phyloP scores from a whole-genome alignment of 768 basidiomycete genomes.

The Hypholoma sublateritium region DNA sequence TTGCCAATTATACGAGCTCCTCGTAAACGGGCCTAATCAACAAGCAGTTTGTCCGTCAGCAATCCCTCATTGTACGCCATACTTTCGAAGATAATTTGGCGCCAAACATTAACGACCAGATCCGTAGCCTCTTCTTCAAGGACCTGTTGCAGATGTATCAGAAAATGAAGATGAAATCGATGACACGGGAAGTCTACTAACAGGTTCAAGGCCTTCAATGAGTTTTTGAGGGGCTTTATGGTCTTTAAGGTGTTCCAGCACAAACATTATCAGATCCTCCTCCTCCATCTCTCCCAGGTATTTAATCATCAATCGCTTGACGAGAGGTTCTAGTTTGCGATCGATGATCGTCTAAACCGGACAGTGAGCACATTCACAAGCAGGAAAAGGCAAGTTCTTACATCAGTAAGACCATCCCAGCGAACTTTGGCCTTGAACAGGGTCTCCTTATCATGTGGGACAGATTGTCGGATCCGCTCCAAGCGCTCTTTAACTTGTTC shows the following conservation, averaged over 20 bases:
- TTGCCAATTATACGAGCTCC: slow-evolving; percentile 20
- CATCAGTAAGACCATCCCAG: slow-evolving; percentile 91
- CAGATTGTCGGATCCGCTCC: slow-evolving; percentile 71
- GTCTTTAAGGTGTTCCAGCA: slow-evolving; percentile 89
- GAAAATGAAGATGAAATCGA: background rate
- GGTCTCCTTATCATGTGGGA: slow-evolving; percentile 76
- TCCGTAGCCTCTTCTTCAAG: slow-evolving; percentile 89
- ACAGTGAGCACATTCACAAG: slow-evolving; percentile 2
- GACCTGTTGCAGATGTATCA: slow-evolving; percentile 50
- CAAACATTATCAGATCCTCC: slow-evolving; percentile 93
- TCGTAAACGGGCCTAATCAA: slow-evolving; percentile 49
- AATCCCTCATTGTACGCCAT: slow-evolving; percentile 91
- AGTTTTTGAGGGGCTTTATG: slow-evolving; percentile 84
- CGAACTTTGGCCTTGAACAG: slow-evolving; percentile 84
- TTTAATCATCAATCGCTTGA: slow-evolving; percentile 80
- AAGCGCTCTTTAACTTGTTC: slow-evolving; percentile 80
- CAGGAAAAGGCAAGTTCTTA: slow-evolving; percentile 34
- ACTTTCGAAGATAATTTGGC: slow-evolving; percentile 92
- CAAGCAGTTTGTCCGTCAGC: slow-evolving; percentile 81
- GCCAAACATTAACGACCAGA: slow-evolving; percentile 80
- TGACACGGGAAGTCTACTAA: slow-evolving; percentile 40
- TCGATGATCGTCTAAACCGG: slow-evolving; percentile 67
- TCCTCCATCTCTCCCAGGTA: slow-evolving; percentile 92
- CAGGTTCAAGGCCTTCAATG: slow-evolving; percentile 88
- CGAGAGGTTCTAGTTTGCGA: slow-evolving; percentile 81